Evolutionary conservation across 2,329 filamentous ascomycete species (phyloP).

Genomic region (Dothistroma pini): DNA sequence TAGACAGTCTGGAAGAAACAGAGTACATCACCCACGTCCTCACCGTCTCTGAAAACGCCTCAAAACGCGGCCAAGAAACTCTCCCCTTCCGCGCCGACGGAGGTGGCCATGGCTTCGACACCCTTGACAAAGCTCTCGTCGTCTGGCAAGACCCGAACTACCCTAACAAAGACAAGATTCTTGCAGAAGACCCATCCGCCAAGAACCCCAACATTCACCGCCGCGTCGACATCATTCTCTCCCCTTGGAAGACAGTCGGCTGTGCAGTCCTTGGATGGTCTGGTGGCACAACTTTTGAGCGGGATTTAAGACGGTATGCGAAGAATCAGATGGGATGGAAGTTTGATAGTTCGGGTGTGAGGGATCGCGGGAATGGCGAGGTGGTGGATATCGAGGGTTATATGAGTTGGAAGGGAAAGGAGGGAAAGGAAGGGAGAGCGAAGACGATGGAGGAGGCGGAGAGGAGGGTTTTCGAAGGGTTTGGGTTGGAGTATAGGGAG

Average conservation of each 20-base stretch:
- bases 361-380: constrained; percentile 64
- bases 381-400: constrained; percentile 73
- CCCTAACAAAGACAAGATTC: constrained; percentile 38
- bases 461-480: constrained; percentile 70
- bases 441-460: constrained; percentile 68
- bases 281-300: constrained; percentile 83
- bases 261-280: constrained; percentile 83
- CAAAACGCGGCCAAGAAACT: constrained; percentile 66
- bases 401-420: constrained; percentile 64
- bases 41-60: constrained; percentile 64
- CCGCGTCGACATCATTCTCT: constrained; percentile 87
- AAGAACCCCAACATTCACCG: constrained; percentile 73
- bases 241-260: constrained; percentile 82
- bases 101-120: constrained; percentile 69
- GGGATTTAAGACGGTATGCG: constrained; percentile 77
- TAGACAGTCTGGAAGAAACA: constrained; percentile 64
- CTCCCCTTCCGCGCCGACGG: constrained; percentile 49
- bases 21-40: constrained; percentile 80
- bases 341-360: constrained; percentile 86
- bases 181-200: constrained; percentile 35
- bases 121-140: constrained; percentile 84
- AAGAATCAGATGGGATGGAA: constrained; percentile 70
- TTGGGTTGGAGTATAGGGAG: constrained; percentile 56
- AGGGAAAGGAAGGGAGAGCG: constrained; percentile 35
- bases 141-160: constrained; percentile 75